Evolutionary conservation across 441 rosid species (phyloP).

Genomic region (Pelargonium fulgidum): DNA sequence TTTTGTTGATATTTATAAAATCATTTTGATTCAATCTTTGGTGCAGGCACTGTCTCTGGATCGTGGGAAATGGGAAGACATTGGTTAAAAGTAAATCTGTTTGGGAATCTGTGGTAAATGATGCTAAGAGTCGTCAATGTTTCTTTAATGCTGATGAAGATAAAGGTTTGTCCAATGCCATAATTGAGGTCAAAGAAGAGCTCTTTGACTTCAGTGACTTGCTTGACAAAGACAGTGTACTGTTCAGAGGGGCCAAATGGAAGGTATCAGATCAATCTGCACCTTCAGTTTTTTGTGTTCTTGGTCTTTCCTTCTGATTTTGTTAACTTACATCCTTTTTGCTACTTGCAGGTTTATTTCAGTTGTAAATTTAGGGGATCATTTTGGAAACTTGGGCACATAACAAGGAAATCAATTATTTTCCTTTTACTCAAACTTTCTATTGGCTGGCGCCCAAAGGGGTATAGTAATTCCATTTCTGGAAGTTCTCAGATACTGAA

Average conservation of each 20-base stretch:
- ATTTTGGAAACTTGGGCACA: constrained; percentile 27
- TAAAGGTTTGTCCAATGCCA: constrained; percentile 29
- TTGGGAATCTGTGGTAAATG: constrained; percentile 26
- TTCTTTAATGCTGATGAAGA: constrained; percentile 42
- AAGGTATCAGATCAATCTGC: constrained; percentile 25
- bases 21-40: background rate
- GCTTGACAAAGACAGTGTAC: constrained; percentile 26
- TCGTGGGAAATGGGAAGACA: constrained; percentile 31
- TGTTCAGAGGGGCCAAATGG: constrained; percentile 43
- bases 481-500: constrained; percentile 27
- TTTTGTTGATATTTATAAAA: background rate
- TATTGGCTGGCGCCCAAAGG: constrained; percentile 46
- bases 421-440: constrained; percentile 33
- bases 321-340: background rate
- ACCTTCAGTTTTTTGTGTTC: background rate
- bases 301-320: background rate
- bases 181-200: constrained; percentile 34
- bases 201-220: constrained; percentile 32
- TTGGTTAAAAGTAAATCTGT: constrained; percentile 23
- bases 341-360: constrained; percentile 30
- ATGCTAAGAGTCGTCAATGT: constrained; percentile 37
- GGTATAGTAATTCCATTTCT: constrained; percentile 18
- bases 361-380: constrained; percentile 38
- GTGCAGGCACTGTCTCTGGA: constrained; percentile 37
- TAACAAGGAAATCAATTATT: constrained; percentile 23